A percentile compares a stretch with the other conserved stretches of the same genome.
These are phyloP conservation scores for Cucurbita maxima DNA, from an alignment of 306 rosid genomes.

Conservation along the genomic window DNA sequence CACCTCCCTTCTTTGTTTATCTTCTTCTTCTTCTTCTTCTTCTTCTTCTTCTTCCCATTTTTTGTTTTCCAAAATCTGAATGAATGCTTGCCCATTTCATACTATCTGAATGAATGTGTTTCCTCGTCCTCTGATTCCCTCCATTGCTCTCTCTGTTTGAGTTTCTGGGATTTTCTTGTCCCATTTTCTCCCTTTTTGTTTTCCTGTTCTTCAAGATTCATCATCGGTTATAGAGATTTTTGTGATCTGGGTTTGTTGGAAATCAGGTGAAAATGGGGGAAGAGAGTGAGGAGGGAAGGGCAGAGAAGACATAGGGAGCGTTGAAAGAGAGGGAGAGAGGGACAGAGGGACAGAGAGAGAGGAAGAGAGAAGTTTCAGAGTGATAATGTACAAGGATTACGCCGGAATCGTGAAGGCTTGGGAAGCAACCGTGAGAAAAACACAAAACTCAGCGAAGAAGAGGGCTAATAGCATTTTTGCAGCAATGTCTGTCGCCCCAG, in stretches of 20 bases:
- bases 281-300: constrained; percentile 12
- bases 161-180: constrained; percentile 16
- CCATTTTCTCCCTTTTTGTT: neutral
- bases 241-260: constrained; percentile 19
- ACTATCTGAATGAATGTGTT: neutral
- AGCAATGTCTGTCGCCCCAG: constrained; percentile 75
- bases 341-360: constrained; percentile 7
- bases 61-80: constrained; percentile 22
- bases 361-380: neutral
- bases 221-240: neutral
- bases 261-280: constrained; percentile 5
- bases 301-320: neutral
- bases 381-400: constrained; percentile 55
- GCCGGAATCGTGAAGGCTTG: constrained; percentile 42
- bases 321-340: neutral
- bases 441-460: constrained; percentile 43
- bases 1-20: constrained; percentile 1
- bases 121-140: constrained; percentile 15
- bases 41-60: neutral
- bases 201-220: constrained; percentile 4
- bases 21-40: neutral
- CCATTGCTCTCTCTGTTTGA: constrained; percentile 11
- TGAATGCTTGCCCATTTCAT: constrained; percentile 9
- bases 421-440: constrained; percentile 53
- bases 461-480: constrained; percentile 43